A percentile compares a stretch with the other conserved stretches of the same genome.
Conservation (phyloP, 495 filamentous ascomycete species). For the Pseudomonodictys pantanalensis region DNA sequence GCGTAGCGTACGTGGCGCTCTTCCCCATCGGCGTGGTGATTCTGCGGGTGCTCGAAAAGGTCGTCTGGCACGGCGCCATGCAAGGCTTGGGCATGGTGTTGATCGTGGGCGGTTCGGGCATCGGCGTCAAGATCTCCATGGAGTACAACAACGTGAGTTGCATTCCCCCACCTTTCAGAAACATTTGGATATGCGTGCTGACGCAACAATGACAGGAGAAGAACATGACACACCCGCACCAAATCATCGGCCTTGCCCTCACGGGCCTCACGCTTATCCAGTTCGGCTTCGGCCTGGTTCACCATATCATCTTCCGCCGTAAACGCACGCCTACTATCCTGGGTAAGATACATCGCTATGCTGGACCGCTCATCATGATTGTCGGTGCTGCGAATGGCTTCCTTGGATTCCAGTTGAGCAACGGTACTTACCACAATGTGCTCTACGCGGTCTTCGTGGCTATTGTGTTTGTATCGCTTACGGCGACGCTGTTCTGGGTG, state of each 20-base stretch:
- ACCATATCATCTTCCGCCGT: slow-evolving; percentile 50
- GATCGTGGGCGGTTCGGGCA: slow-evolving; percentile 47
- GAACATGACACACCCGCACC: slow-evolving; percentile 53
- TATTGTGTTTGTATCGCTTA: slow-evolving; percentile 1
- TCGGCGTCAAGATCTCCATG: slow-evolving; percentile 51
- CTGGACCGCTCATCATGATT: slow-evolving; percentile 52
- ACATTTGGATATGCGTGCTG: not conserved
- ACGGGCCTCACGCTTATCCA: slow-evolving; percentile 49
- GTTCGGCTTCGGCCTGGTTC: slow-evolving; percentile 46
- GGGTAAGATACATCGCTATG: slow-evolving; percentile 49
- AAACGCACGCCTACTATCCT: slow-evolving; percentile 47
- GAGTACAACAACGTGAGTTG: slow-evolving; percentile 51
- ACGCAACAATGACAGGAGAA: slow-evolving; percentile 45
- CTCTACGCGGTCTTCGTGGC: slow-evolving; percentile 26
- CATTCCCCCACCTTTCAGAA: not conserved
- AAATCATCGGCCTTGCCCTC: slow-evolving; percentile 57
- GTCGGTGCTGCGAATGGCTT: slow-evolving; percentile 53
- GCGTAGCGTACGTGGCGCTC: slow-evolving; percentile 50
- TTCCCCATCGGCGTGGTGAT: slow-evolving; percentile 56
- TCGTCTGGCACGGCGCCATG: slow-evolving; percentile 50
- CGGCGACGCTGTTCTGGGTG: slow-evolving; percentile 9
- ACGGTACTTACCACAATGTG: slow-evolving; percentile 10
- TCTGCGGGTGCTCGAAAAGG: slow-evolving; percentile 47
- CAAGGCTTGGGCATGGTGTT: slow-evolving; percentile 47
- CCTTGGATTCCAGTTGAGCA: slow-evolving; percentile 41